Percentiles rank a stretch among this genome's conserved stretches.
Conservation (phyloP, 2,329 filamentous ascomycete genomes). For the Scolecobasidium constrictum region DNA sequence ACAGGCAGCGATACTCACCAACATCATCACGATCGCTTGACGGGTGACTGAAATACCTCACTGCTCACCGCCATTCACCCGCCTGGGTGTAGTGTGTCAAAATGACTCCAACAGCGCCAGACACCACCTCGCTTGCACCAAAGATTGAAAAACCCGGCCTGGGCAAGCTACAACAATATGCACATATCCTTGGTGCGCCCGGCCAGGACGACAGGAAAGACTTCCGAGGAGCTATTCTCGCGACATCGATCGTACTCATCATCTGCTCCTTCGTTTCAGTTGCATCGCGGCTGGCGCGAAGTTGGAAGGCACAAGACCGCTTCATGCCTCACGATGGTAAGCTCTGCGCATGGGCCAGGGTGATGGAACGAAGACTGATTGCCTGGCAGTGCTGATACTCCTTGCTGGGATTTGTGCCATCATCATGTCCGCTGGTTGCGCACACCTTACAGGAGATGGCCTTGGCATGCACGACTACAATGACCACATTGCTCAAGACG, state of each 20-base stretch:
- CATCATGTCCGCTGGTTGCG: constrained; percentile 1
- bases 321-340: constrained; percentile 2
- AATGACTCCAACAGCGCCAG: too few species aligned
- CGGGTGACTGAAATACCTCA: too few species aligned
- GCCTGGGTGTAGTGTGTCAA: too few species aligned
- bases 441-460: background rate
- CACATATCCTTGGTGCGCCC: too few species aligned
- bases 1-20: too few species aligned
- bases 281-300: background rate
- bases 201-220: background rate
- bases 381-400: background rate
- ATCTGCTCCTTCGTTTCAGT: constrained; percentile 1
- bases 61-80: too few species aligned
- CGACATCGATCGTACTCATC: background rate
- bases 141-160: too few species aligned
- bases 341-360: background rate
- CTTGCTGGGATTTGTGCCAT: background rate
- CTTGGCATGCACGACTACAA: constrained; percentile 1
- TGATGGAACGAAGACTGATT: too few species aligned
- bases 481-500: background rate
- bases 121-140: too few species aligned
- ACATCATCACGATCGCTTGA: too few species aligned
- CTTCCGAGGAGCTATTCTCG: constrained; percentile 1
- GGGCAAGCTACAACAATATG: too few species aligned
- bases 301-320: background rate